Base-by-base conservation (phyloP, 352 stramenopile genomes). In the Blastocystis sp. region DNA sequence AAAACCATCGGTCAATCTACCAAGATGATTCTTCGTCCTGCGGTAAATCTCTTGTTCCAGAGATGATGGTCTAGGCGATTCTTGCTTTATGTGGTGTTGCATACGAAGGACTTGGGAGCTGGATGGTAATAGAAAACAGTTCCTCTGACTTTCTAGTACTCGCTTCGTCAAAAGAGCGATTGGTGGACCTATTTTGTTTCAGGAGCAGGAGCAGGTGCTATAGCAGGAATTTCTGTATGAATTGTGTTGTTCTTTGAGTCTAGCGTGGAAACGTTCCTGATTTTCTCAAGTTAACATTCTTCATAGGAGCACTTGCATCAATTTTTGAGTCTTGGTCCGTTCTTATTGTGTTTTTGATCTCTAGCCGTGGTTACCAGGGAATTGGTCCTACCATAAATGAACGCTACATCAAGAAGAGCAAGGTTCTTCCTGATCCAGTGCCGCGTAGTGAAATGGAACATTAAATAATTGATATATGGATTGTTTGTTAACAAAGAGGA, bases 141-240 rank as follows among this genome's bases (percentile, higher is more conserved):
- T 16, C 1, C 16, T 11, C 27, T 75, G 11, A 75, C 14, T n/a
- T n/a, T 19, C 37, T 75, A 75, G 63, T 75, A 75, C 29, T 35
- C 63, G 12, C 49, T 75, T 24, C 63, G 63, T 29, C 7, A 75
- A 9, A 75, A 75, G 63, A 75, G 37, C n/a, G 63, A 75, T 42
- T 75, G 63, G 63, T 75, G 63, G 63, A 54, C 32, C 63, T 75
- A 75, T 24, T 75, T 75, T 29, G 63, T 75, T 32, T 75, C 63
- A 5, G 63, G 63, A 32, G 29, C 63, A 24, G 29, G n/a, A 3
- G 63, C 63, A n/a, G 63, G 63, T 75, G 63, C 63, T 43, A 32
- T 75, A 9, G 63, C 37, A 9, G 63, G 63, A 35, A 32, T 75
- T 54, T 5, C 63, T 19, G 63, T 75, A 54, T 27, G 27, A 27